These are phyloP conservation scores for Candida yuanshanica DNA, from an alignment of 805 yeast genomes.

Conservation along the genomic window DNA sequence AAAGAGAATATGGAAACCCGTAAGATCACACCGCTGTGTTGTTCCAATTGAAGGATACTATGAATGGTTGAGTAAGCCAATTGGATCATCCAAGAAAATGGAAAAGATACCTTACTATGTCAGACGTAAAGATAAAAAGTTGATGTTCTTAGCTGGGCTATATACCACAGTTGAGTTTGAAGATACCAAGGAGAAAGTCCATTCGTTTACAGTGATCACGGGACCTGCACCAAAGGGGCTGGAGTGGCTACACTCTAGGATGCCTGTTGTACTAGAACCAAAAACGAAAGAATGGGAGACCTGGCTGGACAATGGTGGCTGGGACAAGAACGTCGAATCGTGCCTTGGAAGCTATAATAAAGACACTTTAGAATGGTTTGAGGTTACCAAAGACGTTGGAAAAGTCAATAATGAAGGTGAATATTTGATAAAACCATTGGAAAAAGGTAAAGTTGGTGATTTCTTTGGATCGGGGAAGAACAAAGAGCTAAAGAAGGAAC, in stretches of 20 bases:
- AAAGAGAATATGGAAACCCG: conserved; percentile 52
- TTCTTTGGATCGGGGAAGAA: conserved; percentile 10
- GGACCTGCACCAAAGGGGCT: conserved; percentile 59
- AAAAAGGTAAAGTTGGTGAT: conserved; percentile 9
- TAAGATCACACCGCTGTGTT: conserved; percentile 55
- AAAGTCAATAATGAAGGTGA: conserved; percentile 43
- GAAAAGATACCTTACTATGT: conserved; percentile 63
- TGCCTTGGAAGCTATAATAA: conserved; percentile 35
- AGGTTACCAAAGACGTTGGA: conserved; percentile 62
- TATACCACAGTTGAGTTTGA: conserved; percentile 25
- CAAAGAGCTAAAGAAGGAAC: conserved; percentile 2
- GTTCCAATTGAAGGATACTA: conserved; percentile 80
- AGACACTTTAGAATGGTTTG: conserved; percentile 41
- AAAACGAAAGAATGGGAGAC: conserved; percentile 48
- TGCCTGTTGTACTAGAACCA: conserved; percentile 69
- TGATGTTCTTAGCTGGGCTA: conserved; percentile 66
- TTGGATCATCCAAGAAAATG: conserved; percentile 25
- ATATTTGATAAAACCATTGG: conserved; percentile 26
- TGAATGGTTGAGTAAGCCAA: conserved; percentile 55
- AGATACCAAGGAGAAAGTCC: conserved; percentile 22
- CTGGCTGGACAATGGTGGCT: conserved; percentile 52
- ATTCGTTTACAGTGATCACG: conserved; percentile 67
- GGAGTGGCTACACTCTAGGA: conserved; percentile 67
- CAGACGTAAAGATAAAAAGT: conserved; percentile 41
- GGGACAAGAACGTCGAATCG: conserved; percentile 36